These are phyloP conservation scores for Obelidium mucronatum DNA, from an alignment of 192 early-diverging fungal species.

Conservation along the genomic window DNA sequence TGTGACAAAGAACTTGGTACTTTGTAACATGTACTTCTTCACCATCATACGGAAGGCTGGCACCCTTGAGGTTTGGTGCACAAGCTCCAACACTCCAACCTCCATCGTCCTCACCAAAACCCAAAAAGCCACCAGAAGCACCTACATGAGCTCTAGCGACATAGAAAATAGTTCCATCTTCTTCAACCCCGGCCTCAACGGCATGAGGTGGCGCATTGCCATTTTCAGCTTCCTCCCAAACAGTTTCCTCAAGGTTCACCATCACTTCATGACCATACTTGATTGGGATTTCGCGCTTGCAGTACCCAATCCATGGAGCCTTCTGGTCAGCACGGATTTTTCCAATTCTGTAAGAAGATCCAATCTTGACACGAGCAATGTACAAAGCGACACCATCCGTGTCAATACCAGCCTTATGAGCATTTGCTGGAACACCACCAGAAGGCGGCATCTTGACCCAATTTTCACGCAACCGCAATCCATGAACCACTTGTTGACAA, in stretches of 20 bases:
- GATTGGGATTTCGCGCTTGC: slow-evolving; percentile 25
- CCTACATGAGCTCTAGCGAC: slow-evolving; percentile 24
- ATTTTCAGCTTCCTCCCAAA: background rate
- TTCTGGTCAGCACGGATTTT: background rate
- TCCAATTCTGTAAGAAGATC: slow-evolving; percentile 14
- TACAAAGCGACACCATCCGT: slow-evolving; percentile 19
- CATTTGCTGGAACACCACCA: slow-evolving; percentile 13
- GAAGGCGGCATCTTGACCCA: slow-evolving; percentile 12
- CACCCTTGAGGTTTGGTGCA: slow-evolving; percentile 7
- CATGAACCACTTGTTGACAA: background rate
- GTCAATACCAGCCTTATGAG: slow-evolving; percentile 27
- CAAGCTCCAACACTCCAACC: background rate
- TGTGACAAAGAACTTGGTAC: slow-evolving; percentile 30
- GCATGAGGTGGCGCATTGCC: slow-evolving; percentile 17
- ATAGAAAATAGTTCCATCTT: slow-evolving; percentile 27
- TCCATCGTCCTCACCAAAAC: slow-evolving; percentile 2
- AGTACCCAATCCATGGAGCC: slow-evolving; percentile 14
- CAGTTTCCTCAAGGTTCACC: background rate
- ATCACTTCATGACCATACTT: slow-evolving; percentile 30
- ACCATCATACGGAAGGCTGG: background rate
- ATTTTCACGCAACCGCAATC: background rate
- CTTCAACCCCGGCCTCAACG: slow-evolving; percentile 17
- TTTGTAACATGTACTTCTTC: background rate
- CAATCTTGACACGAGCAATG: slow-evolving; percentile 37
- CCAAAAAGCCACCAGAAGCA: background rate